These are phyloP conservation scores for Heterobasidion irregulare DNA, from an alignment of 1,284 basidiomycete species.

Conservation along the genomic window DNA sequence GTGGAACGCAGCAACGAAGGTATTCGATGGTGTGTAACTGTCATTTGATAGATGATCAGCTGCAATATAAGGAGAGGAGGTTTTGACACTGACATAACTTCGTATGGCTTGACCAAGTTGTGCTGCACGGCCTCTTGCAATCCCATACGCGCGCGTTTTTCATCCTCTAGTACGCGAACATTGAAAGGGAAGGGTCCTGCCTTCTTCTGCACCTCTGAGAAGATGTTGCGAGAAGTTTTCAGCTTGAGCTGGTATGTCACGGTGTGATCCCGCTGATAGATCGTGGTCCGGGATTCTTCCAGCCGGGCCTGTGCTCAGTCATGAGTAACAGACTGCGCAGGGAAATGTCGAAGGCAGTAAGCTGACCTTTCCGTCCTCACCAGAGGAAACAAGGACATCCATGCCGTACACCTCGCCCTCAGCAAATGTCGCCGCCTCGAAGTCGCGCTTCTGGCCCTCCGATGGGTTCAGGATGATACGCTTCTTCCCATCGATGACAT, in stretches of 20 bases:
- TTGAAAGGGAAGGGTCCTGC: constrained; percentile 98
- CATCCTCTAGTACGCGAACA: constrained; percentile 88
- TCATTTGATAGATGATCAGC: not conserved
- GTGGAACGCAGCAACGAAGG: constrained; percentile 89
- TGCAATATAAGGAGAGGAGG: not conserved
- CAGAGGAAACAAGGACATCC: constrained; percentile 87
- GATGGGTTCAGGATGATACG: constrained; percentile 88
- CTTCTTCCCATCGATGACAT: constrained; percentile 96
- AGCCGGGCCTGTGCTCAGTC: constrained; percentile 55
- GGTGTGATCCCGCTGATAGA: constrained; percentile 85
- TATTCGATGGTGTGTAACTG: constrained; percentile 74
- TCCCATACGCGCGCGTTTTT: constrained; percentile 92
- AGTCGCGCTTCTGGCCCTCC: constrained; percentile 77
- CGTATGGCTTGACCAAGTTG: constrained; percentile 83
- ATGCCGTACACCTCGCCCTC: constrained; percentile 97
- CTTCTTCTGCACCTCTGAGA: constrained; percentile 96
- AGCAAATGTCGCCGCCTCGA: constrained; percentile 78
- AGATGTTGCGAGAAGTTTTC: constrained; percentile 92
- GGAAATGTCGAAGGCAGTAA: not conserved
- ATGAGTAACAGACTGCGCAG: not conserved
- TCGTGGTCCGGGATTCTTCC: constrained; percentile 85
- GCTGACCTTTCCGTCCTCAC: constrained; percentile 79
- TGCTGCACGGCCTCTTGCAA: constrained; percentile 95
- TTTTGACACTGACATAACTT: constrained; percentile 62
- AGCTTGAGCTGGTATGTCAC: constrained; percentile 96